Base-by-base conservation (phyloP, 2,329 filamentous ascomycete genomes). In the Cercospora zeae-maydis region DNA sequence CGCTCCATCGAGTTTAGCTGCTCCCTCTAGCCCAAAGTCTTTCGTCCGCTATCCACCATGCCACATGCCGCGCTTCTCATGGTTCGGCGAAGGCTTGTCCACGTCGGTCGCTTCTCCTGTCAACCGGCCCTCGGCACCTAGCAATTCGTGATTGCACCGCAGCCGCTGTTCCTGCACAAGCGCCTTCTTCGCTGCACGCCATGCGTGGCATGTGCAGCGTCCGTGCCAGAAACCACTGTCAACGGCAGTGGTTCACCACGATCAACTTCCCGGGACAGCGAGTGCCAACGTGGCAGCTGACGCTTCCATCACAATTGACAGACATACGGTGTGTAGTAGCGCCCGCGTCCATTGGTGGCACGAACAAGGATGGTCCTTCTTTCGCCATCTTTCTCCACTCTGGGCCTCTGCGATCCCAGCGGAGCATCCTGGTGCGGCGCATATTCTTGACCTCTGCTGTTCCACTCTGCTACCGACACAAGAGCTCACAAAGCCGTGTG, bases 361-460 rank as follows among this genome's bases (percentile, higher is more conserved):
- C 19, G 4, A 16, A 24, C 39, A 45, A 45, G 39, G 19, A 19
- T 45, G 39, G 39, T 16, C 39, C 39, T 45, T 45, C 55, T 58
- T 27, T 33, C 37, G 55, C 55, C 55, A 42, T 47, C 34, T 3
- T 45, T 42, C 54, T 57, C 54, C 54, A 57, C 31, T 19, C 21
- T 31, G 21, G 14, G 55, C 55, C 16, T 31, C 14, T 45, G 21
- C 27, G 36, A 37, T 19, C 47, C 47, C 30, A 33, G 47, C 47
- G 31, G 39, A 39, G 16, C 24, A 58, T 58, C 37, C 55, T 34
- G 37, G 47, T 27, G 55, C 55, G n/a, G 24, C 55, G 45, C 37
- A 57, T 57, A 37, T 58, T 27, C 37, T 58, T 58, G 39, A 58
- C 55, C 37, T 58, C 39, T 56, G 37, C 33, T 42, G 53, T 56